Percentiles rank a stretch among this genome's conserved stretches.
Evolutionary conservation across 2,329 filamentous ascomycete species (phyloP).

Genomic region (Samsoniella hepiali): DNA sequence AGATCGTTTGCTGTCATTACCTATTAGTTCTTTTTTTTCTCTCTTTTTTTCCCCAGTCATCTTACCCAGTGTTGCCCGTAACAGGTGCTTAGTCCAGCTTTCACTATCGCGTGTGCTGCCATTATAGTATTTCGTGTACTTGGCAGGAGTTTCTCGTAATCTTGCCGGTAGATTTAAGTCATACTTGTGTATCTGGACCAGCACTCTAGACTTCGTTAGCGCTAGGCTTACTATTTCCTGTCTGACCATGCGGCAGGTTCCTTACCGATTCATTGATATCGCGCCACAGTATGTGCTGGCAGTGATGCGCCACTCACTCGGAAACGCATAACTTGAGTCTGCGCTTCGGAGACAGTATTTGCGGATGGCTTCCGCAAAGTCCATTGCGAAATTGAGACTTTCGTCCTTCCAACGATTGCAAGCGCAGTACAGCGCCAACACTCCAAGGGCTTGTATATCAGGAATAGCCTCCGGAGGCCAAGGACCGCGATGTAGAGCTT

Average conservation of each 20-base stretch:
- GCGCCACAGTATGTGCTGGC: slow-evolving; percentile 12
- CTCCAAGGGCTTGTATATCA: slow-evolving; percentile 6
- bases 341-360: neutral
- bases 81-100: slow-evolving; percentile 7
- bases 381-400: neutral
- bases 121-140: neutral
- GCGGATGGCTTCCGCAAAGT: slow-evolving; percentile 6
- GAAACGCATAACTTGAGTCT: too few relatives aligned
- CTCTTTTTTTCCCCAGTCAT: neutral
- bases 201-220: neutral
- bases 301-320: neutral
- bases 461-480: neutral
- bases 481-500: neutral
- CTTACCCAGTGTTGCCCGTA: neutral
- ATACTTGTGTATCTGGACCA: neutral
- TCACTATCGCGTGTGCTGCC: neutral
- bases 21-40: neutral
- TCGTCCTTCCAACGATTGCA: neutral
- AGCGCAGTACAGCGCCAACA: slow-evolving; percentile 1
- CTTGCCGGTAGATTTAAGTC: neutral
- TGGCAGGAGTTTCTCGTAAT: neutral
- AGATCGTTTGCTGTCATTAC: neutral
- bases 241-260: too few relatives aligned
- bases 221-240: too few relatives aligned
- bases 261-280: slow-evolving; percentile 9